phyloP scores from a whole-genome alignment of 352 stramenopile species.

The Phytophthora cactorum region DNA sequence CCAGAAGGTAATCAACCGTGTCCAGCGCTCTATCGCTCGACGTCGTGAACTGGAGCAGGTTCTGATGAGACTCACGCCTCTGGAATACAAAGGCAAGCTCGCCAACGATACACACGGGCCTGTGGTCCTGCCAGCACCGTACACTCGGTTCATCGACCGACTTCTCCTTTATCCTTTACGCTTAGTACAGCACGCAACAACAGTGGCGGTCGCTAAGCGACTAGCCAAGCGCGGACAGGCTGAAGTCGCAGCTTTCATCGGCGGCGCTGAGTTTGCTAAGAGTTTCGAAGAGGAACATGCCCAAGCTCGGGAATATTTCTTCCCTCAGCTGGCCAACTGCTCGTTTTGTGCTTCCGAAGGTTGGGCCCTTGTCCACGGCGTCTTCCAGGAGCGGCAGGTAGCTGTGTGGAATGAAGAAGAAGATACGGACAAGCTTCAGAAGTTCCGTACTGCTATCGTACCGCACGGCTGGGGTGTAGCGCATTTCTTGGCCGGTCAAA shows the following conservation, averaged over 20 bases:
- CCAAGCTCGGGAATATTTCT: conserved; percentile 53
- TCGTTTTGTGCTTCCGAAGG: conserved; percentile 72
- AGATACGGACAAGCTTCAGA: conserved; percentile 8
- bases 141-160: conserved; percentile 60
- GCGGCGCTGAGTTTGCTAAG: conserved; percentile 69
- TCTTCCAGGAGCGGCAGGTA: conserved; percentile 63
- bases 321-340: conserved; percentile 61
- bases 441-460: conserved; percentile 39
- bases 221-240: conserved; percentile 60
- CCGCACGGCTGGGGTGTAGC: conserved; percentile 83
- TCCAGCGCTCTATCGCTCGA: conserved; percentile 56
- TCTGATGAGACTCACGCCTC: conserved; percentile 48
- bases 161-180: conserved; percentile 70
- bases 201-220: conserved; percentile 51
- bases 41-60: conserved; percentile 63
- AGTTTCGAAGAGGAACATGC: conserved; percentile 76
- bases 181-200: conserved; percentile 59
- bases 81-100: conserved; percentile 57
- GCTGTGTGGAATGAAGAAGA: conserved; percentile 25
- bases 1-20: conserved; percentile 59
- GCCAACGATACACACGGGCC: conserved; percentile 10
- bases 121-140: conserved; percentile 60
- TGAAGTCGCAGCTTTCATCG: conserved; percentile 61
- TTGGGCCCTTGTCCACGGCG: conserved; percentile 78
- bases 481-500: conserved; percentile 65